Percentiles rank a stretch among this genome's conserved stretches.
These are phyloP conservation scores for Aspergillus baeticus DNA, from an alignment of 495 filamentous ascomycete species.

Conservation along the genomic window DNA sequence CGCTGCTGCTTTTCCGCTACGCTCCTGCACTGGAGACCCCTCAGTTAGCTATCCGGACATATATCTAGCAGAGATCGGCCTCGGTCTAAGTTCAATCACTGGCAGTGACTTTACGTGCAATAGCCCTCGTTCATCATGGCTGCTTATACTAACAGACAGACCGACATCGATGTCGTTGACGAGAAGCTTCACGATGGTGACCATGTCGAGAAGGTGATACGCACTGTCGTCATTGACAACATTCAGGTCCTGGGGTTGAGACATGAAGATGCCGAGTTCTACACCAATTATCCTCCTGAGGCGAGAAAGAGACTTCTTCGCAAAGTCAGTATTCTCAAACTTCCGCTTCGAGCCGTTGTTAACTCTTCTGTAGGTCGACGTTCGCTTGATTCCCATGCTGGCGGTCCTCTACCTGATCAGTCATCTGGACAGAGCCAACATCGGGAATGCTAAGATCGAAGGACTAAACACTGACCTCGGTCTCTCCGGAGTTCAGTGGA, in stretches of 20 bases:
- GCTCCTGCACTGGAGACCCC: background rate
- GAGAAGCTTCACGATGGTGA: slow-evolving; percentile 12
- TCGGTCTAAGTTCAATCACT: background rate
- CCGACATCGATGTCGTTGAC: slow-evolving; percentile 8
- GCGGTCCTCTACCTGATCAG: slow-evolving; percentile 45
- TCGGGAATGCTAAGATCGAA: slow-evolving; percentile 76
- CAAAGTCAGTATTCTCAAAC: slow-evolving; percentile 14
- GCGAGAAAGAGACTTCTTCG: slow-evolving; percentile 16
- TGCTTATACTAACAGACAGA: background rate
- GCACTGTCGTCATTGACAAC: slow-evolving; percentile 17
- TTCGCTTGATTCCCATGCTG: slow-evolving; percentile 32
- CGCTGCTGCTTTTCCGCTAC: slow-evolving; percentile 1
- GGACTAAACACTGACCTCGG: slow-evolving; percentile 60
- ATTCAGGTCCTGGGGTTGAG: slow-evolving; percentile 23
- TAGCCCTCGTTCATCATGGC: background rate
- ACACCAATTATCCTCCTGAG: slow-evolving; percentile 18
- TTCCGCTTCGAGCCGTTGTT: background rate
- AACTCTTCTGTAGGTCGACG: slow-evolving; percentile 18
- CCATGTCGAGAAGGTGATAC: slow-evolving; percentile 12
- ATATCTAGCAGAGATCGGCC: background rate
- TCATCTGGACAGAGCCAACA: slow-evolving; percentile 59
- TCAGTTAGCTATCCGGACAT: background rate
- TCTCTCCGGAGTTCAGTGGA: slow-evolving; percentile 45
- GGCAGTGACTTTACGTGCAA: background rate
- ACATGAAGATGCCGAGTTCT: slow-evolving; percentile 27